phyloP scores from a whole-genome alignment of 2,329 filamentous ascomycete species.

The Colletotrichum sp. region DNA sequence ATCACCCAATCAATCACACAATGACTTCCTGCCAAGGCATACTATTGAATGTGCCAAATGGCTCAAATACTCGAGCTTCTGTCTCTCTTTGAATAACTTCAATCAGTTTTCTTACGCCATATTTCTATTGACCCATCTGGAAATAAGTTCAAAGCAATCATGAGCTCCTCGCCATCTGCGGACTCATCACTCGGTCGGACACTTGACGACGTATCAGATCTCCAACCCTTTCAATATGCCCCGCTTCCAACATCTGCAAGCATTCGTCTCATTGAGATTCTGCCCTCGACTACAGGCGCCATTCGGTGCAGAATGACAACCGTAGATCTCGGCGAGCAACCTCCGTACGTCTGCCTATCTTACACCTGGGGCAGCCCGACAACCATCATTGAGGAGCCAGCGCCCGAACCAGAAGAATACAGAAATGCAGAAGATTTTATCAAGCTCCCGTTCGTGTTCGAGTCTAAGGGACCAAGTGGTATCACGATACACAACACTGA shows the following conservation, averaged over 20 bases:
- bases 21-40: not conserved
- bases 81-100: accelerated
- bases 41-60: not conserved
- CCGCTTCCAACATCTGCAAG: not conserved
- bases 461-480: not conserved
- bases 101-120: not conserved
- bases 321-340: not conserved
- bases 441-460: not conserved
- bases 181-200: not conserved
- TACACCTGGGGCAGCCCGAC: not conserved
- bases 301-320: not conserved
- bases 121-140: accelerated
- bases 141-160: not conserved
- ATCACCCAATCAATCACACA: not conserved
- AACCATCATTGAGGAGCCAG: not conserved
- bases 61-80: not conserved
- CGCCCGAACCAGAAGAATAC: not conserved
- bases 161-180: not conserved
- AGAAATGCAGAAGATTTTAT: not conserved
- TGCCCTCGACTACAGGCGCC: not conserved
- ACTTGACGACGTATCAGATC: not conserved
- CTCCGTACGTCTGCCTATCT: not conserved
- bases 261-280: not conserved
- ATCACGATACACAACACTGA: not conserved
- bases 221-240: not conserved